Percentiles rank a stretch among this genome's conserved stretches.
These are phyloP conservation scores for Lophium mytilinum DNA, from an alignment of 495 filamentous ascomycete genomes.

Conservation along the genomic window DNA sequence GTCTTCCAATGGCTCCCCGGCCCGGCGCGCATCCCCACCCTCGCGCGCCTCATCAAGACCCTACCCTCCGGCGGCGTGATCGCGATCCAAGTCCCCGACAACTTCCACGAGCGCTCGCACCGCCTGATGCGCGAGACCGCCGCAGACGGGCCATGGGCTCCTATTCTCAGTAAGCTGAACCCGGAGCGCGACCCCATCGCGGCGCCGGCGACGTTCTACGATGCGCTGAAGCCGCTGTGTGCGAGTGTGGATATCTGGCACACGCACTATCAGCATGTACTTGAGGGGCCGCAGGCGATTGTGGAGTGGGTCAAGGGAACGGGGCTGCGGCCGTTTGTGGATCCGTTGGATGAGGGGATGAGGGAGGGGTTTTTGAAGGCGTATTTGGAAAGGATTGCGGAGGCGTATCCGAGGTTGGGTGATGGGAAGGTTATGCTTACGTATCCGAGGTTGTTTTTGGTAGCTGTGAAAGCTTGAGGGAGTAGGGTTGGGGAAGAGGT, in stretches of 20 bases:
- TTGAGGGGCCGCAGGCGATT: constrained; percentile 40
- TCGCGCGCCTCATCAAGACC: constrained; percentile 35
- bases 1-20: constrained; percentile 47
- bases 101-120: constrained; percentile 42
- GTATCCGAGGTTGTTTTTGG: constrained; percentile 44
- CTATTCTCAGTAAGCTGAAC: constrained; percentile 19
- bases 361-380: constrained; percentile 35
- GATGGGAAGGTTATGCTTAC: constrained; percentile 43
- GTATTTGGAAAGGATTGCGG: constrained; percentile 35
- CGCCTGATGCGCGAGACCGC: constrained; percentile 42
- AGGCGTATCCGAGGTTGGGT: constrained; percentile 30
- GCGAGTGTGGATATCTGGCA: constrained; percentile 42
- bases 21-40: constrained; percentile 36
- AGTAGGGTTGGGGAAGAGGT: too few relatives aligned
- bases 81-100: constrained; percentile 49
- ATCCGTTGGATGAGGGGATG: constrained; percentile 33
- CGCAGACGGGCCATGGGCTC: constrained; percentile 33
- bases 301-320: constrained; percentile 53
- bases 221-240: constrained; percentile 39
- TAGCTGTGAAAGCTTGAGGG: constrained; percentile 30
- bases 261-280: constrained; percentile 44
- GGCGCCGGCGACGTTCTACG: constrained; percentile 39
- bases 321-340: constrained; percentile 44
- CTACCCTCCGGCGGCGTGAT: constrained; percentile 41
- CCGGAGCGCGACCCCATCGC: constrained; percentile 44